A percentile compares a stretch with the other conserved stretches of the same genome.
These are phyloP conservation scores for Wallacemonas rigidus DNA, from an alignment of 208 protist species.

Conservation along the genomic window DNA sequence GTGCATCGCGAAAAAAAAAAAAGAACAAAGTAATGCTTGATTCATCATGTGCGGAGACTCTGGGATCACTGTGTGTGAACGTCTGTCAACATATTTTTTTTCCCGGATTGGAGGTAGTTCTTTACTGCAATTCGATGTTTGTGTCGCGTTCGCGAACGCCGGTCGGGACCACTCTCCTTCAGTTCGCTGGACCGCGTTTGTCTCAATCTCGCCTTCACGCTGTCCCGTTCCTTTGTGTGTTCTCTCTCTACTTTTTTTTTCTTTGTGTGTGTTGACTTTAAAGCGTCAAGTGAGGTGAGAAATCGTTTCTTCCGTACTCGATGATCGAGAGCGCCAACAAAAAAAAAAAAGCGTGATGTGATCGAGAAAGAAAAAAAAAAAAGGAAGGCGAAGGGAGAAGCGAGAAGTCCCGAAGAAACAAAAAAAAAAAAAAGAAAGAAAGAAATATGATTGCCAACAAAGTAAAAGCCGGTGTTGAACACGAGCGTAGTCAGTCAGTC, in stretches of 20 bases:
- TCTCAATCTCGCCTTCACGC: too few relatives aligned
- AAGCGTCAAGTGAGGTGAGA: too few relatives aligned
- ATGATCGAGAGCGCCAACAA: neutral
- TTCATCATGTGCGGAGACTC: neutral
- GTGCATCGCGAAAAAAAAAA: neutral
- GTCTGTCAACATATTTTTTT: neutral
- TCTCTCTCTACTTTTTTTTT: too few relatives aligned
- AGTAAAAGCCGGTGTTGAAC: neutral
- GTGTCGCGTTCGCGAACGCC: too few relatives aligned
- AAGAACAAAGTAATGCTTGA: neutral
- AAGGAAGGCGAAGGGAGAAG: neutral
- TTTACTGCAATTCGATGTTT: too few relatives aligned
- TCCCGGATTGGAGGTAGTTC: neutral
- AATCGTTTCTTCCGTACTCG: too few relatives aligned
- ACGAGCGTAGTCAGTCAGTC: neutral
- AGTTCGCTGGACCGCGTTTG: too few relatives aligned
- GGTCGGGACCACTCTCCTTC: too few relatives aligned
- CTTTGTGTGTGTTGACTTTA: neutral
- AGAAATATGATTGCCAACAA: conserved; percentile 18
- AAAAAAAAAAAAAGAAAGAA: conserved; percentile 7
- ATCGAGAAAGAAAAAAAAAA: neutral
- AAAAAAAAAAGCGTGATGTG: neutral
- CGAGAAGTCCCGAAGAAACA: neutral
- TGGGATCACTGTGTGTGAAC: too few relatives aligned
- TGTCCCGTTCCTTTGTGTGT: too few relatives aligned